Conservation (phyloP, 108 stramenopile genomes). For the Pseudonitzschia multiseries region DNA sequence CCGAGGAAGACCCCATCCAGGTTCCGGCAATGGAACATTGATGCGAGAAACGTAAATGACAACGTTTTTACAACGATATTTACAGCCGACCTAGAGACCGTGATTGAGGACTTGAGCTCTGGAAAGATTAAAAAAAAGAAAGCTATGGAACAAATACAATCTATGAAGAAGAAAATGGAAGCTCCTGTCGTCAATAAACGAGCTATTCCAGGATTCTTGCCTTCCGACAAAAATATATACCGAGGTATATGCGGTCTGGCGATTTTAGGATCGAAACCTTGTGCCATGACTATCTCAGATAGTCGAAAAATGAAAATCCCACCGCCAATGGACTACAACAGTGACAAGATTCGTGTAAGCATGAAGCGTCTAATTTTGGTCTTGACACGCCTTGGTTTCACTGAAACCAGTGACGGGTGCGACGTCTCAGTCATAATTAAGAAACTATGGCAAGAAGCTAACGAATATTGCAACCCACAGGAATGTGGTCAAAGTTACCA, state of each 20-base stretch:
- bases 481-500: constrained; percentile 8
- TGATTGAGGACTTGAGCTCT: constrained; percentile 52
- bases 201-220: constrained; percentile 75
- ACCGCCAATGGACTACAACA: constrained; percentile 47
- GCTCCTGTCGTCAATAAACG: constrained; percentile 65
- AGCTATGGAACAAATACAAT: constrained; percentile 53
- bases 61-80: constrained; percentile 77
- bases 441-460: constrained; percentile 52
- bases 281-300: constrained; percentile 70
- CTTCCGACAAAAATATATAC: constrained; percentile 72
- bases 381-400: constrained; percentile 41
- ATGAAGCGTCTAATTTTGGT: constrained; percentile 58
- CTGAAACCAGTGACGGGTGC: constrained; percentile 24
- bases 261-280: constrained; percentile 66
- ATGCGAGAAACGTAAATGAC: constrained; percentile 27
- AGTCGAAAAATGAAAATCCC: constrained; percentile 67
- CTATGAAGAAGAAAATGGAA: constrained; percentile 39
- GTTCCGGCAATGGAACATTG: constrained; percentile 45
- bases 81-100: constrained; percentile 54
- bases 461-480: constrained; percentile 13
- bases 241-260: constrained; percentile 60
- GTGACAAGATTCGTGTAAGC: constrained; percentile 66
- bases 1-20: constrained; percentile 36
- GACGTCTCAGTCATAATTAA: constrained; percentile 39
- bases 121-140: constrained; percentile 46